phyloP scores from a whole-genome alignment of 805 yeast species.

The Wickerhamiella musiphila region DNA sequence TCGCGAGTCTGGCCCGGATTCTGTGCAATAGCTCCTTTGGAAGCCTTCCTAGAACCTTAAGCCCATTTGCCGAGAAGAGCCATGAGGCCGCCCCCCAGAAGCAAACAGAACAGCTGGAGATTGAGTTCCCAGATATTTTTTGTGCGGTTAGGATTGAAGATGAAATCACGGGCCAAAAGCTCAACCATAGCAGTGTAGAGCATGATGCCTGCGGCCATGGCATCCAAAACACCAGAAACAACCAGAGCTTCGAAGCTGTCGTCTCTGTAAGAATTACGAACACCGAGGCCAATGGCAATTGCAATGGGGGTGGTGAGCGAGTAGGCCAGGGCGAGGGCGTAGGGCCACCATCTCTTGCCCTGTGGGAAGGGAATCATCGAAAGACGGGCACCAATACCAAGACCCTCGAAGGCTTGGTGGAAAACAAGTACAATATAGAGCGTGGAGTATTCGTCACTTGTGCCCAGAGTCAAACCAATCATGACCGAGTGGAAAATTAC shows the following conservation, averaged over 20 bases:
- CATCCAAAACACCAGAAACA: conserved; percentile 47
- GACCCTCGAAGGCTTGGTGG: conserved; percentile 68
- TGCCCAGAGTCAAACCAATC: conserved; percentile 52
- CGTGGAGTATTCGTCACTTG: conserved; percentile 43
- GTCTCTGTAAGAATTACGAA: conserved; percentile 38
- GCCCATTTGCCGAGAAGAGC: conserved; percentile 69
- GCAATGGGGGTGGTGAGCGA: conserved; percentile 50
- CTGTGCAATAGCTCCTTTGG: too few species aligned
- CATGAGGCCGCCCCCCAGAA: conserved; percentile 52
- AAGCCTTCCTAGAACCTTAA: too few species aligned
- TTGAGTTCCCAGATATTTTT: conserved; percentile 27
- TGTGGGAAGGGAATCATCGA: conserved; percentile 41
- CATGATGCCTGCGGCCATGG: conserved; percentile 55
- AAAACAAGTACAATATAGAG: conserved; percentile 49
- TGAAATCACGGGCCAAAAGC: conserved; percentile 55
- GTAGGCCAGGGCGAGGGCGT: conserved; percentile 32
- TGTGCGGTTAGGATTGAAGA: conserved; percentile 28
- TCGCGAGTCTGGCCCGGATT: too few species aligned
- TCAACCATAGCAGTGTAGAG: conserved; percentile 61
- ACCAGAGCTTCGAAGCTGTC: conserved; percentile 36
- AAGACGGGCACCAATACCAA: conserved; percentile 59
- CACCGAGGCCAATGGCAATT: conserved; percentile 62
- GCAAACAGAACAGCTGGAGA: conserved; percentile 26
- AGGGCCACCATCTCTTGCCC: conserved; percentile 32
- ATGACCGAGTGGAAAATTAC: conserved; percentile 59